Percentiles rank a stretch among this genome's conserved stretches.
Evolutionary conservation across 805 yeast genomes (phyloP).

Genomic region (Pichia sporocuriosa): DNA sequence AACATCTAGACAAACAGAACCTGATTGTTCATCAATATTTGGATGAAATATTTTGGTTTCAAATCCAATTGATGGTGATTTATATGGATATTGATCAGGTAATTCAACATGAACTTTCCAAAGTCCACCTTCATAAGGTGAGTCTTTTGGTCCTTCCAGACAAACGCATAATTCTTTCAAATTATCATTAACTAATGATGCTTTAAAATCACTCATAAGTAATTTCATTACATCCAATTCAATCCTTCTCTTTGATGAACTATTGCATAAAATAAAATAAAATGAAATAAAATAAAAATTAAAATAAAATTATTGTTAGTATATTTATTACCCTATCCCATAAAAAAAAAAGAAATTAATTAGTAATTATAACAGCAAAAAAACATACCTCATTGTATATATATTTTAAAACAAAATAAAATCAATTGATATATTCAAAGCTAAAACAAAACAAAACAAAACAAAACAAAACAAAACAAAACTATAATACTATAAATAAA

Average conservation of each 20-base stretch:
- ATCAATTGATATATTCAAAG: too few species aligned
- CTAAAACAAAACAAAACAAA: too few species aligned
- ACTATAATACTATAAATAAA: too few species aligned
- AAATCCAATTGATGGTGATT: conserved; percentile 93
- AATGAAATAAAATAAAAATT: not conserved
- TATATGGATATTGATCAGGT: conserved; percentile 93
- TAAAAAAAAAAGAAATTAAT: too few species aligned
- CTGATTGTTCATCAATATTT: conserved; percentile 83
- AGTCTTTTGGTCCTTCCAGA: conserved; percentile 77
- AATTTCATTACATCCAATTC: conserved; percentile 96
- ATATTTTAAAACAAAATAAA: too few species aligned
- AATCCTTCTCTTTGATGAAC: conserved; percentile 61
- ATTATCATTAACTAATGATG: conserved; percentile 59
- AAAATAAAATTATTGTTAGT: not conserved
- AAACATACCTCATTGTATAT: too few species aligned
- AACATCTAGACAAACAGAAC: conserved; percentile 92
- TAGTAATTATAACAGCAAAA: too few species aligned
- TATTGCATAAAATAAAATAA: not conserved
- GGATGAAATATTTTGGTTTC: conserved; percentile 91
- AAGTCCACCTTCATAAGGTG: conserved; percentile 84
- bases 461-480: too few species aligned
- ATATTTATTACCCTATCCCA: too few species aligned
- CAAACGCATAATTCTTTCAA: conserved; percentile 83
- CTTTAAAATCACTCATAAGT: conserved; percentile 91
- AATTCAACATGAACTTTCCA: conserved; percentile 92